phyloP scores from a whole-genome alignment of 352 stramenopile species.

The Hyaloperonospora brassicae region DNA sequence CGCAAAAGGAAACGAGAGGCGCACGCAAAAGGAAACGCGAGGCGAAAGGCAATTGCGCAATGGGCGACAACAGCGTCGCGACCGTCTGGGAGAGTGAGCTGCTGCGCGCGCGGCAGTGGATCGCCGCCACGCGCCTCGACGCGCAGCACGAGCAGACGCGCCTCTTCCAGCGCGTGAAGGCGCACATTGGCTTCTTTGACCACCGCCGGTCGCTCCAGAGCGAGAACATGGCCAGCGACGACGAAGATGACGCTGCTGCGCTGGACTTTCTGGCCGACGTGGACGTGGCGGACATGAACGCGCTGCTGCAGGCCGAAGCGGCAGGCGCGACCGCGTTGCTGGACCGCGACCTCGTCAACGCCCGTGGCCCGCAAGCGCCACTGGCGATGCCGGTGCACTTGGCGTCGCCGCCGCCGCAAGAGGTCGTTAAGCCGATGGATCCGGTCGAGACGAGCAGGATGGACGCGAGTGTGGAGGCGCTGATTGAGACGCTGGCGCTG shows the following conservation, averaged over 20 bases:
- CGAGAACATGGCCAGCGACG: conserved; percentile 20
- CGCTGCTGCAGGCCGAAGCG: conserved; percentile 38
- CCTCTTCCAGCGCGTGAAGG: conserved; percentile 29
- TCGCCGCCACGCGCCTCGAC: conserved; percentile 14
- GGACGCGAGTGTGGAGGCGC: conserved; percentile 34
- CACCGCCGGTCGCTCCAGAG: conserved; percentile 28
- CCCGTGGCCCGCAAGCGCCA: conserved; percentile 17
- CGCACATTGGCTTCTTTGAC: conserved; percentile 37
- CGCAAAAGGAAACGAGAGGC: background rate
- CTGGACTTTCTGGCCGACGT: conserved; percentile 55
- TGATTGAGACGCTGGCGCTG: conserved; percentile 50
- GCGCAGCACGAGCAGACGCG: conserved; percentile 8
- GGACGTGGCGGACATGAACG: conserved; percentile 42
- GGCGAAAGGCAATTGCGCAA: conserved; percentile 7
- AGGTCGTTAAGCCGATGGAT: conserved; percentile 7
- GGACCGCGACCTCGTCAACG: conserved; percentile 7
- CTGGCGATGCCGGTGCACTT: conserved; percentile 32
- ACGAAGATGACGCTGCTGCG: conserved; percentile 25
- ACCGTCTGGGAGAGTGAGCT: conserved; percentile 41
- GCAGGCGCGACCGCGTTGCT: conserved; percentile 1
- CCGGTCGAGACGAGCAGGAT: conserved; percentile 23
- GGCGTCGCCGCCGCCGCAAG: conserved; percentile 6
- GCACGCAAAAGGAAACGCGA: conserved; percentile 1
- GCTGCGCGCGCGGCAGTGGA: conserved; percentile 31
- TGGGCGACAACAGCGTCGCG: conserved; percentile 20